Conservation (phyloP, 2,329 filamentous ascomycete species). For the Aspergillus ibericus region DNA sequence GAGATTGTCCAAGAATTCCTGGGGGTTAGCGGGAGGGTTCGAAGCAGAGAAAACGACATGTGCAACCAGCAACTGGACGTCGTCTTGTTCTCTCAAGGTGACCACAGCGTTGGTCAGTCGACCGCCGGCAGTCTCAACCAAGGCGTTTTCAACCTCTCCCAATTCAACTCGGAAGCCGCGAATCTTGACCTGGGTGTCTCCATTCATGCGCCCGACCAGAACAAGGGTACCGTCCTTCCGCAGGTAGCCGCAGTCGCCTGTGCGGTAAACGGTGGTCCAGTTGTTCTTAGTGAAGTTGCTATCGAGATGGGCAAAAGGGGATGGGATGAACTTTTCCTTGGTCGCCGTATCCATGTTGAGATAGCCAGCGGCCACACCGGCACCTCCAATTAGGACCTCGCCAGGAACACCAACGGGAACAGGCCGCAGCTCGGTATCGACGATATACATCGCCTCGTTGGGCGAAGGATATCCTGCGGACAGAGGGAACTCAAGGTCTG, state of each 20-base stretch:
- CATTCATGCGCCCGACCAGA: background rate
- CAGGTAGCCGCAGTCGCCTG: background rate
- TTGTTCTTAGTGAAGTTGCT: background rate
- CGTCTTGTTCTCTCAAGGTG: background rate
- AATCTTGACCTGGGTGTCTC: background rate
- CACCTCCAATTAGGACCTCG: constrained; percentile 7
- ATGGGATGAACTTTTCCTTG: background rate
- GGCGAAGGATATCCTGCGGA: background rate
- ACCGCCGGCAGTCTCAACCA: background rate
- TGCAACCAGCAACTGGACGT: background rate
- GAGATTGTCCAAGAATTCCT: background rate
- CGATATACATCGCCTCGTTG: background rate
- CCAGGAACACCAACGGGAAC: constrained; percentile 3
- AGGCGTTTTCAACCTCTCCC: background rate
- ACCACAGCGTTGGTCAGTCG: background rate
- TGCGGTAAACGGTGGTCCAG: background rate
- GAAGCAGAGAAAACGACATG: background rate
- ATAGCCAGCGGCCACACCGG: constrained; percentile 7
- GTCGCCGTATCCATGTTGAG: background rate
- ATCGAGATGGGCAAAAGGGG: background rate
- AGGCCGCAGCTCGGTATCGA: background rate
- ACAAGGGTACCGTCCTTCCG: background rate
- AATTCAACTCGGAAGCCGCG: background rate
- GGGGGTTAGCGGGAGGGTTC: background rate
- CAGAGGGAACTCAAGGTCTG: background rate